Evolutionary conservation across 2,329 filamentous ascomycete genomes (phyloP).

Genomic region (Coniochaeta sp.): DNA sequence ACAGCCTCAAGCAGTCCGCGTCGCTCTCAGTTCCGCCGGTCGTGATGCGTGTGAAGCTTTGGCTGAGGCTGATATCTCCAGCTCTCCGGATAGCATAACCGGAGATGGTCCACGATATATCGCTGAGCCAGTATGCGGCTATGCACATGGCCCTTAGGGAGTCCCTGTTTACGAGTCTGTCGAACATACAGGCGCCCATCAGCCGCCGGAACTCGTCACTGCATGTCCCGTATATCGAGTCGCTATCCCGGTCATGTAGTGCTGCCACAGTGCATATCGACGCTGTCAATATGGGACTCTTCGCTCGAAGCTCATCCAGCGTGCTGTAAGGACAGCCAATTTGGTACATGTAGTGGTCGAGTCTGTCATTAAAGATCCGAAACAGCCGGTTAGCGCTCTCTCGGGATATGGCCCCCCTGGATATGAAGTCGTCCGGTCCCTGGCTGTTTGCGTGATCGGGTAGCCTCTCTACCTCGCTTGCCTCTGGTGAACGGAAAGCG

Average conservation of each 20-base stretch:
- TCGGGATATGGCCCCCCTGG: slow-evolving; percentile 32
- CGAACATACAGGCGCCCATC: slow-evolving; percentile 35
- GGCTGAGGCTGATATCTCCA: slow-evolving; percentile 33
- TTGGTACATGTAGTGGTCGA: slow-evolving; percentile 43
- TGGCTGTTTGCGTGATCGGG: neutral
- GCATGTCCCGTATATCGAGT: slow-evolving; percentile 43
- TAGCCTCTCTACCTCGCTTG: slow-evolving; percentile 16
- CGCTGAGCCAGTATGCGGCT: slow-evolving; percentile 55
- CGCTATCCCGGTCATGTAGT: slow-evolving; percentile 46
- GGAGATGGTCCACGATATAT: slow-evolving; percentile 55
- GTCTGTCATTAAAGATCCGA: slow-evolving; percentile 38
- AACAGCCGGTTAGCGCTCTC: slow-evolving; percentile 45
- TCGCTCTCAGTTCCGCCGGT: slow-evolving; percentile 23
- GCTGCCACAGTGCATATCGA: slow-evolving; percentile 51
- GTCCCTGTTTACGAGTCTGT: slow-evolving; percentile 31
- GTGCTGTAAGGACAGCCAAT: slow-evolving; percentile 42
- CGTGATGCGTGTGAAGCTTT: neutral
- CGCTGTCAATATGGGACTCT: slow-evolving; percentile 46
- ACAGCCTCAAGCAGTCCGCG: slow-evolving; percentile 48
- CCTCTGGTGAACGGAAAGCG: slow-evolving; percentile 8
- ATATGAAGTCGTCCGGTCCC: slow-evolving; percentile 23
- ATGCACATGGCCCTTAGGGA: slow-evolving; percentile 53
- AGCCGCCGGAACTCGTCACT: slow-evolving; percentile 47
- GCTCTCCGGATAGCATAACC: slow-evolving; percentile 44
- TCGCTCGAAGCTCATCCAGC: slow-evolving; percentile 43